Percentiles rank a stretch among this genome's conserved stretches.
phyloP scores from a whole-genome alignment of 2,329 filamentous ascomycete genomes.

The Aspergillus pseudonomiae region DNA sequence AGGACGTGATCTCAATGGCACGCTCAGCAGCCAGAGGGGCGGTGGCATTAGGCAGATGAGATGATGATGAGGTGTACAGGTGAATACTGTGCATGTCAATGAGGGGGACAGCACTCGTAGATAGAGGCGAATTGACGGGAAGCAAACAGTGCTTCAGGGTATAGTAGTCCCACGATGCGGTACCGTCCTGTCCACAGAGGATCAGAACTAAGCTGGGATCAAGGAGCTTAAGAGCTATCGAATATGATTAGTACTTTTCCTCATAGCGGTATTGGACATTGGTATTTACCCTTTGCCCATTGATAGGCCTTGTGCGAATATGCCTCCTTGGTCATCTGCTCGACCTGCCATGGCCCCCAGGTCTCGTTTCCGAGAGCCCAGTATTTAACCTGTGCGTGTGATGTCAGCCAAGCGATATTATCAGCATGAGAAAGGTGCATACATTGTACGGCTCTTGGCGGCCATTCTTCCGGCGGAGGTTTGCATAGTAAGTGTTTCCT shows the following conservation, averaged over 20 bases:
- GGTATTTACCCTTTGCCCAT: conserved; percentile 57
- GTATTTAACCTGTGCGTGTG: conserved; percentile 65
- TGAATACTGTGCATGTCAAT: conserved; percentile 84
- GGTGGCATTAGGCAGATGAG: conserved; percentile 59
- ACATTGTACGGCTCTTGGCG: conserved; percentile 74
- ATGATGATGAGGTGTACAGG: conserved; percentile 68
- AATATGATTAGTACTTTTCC: conserved; percentile 6
- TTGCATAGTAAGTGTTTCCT: conserved; percentile 79
- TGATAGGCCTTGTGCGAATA: conserved; percentile 62
- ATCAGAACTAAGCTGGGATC: conserved; percentile 72
- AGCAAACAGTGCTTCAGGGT: conserved; percentile 70
- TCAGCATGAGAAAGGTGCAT: conserved; percentile 1
- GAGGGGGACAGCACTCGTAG: conserved; percentile 47
- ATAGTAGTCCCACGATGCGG: conserved; percentile 71
- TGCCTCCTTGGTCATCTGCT: conserved; percentile 61
- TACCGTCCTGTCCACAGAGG: conserved; percentile 73
- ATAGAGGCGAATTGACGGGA: conserved; percentile 47
- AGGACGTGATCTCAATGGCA: conserved; percentile 70
- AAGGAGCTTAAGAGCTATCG: conserved; percentile 42
- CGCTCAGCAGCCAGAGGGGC: conserved; percentile 72
- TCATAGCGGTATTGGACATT: background rate
- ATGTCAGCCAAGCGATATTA: conserved; percentile 2
- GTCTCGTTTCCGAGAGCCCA: conserved; percentile 81
- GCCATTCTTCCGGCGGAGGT: conserved; percentile 75
- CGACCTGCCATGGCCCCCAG: conserved; percentile 64